A percentile compares a stretch with the other conserved stretches of the same genome.
Evolutionary conservation across 2,329 filamentous ascomycete species (phyloP).

Genomic region (Didymellaceae sp.): DNA sequence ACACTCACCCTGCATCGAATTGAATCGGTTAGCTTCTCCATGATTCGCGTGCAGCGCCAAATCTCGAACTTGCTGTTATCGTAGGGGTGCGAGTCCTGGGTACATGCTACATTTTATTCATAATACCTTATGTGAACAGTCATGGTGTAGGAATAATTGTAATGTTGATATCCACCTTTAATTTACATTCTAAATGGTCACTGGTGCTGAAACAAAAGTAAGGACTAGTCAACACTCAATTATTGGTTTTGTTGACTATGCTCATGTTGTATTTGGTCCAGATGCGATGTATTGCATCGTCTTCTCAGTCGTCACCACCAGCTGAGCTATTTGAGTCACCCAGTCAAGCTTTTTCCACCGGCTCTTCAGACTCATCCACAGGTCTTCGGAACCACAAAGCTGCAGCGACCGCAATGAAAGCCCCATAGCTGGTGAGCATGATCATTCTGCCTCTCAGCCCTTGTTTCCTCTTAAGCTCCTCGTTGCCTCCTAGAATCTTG

Average conservation of each 20-base stretch:
- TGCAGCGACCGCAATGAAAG: constrained; percentile 51
- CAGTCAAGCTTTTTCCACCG: neutral
- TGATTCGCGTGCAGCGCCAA: neutral
- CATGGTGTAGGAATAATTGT: too few relatives aligned
- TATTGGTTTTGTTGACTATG: neutral
- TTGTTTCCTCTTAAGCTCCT: constrained; percentile 56
- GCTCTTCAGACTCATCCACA: constrained; percentile 18
- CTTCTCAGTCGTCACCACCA: too few relatives aligned
- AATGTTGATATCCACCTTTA: too few relatives aligned
- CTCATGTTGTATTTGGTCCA: too few relatives aligned
- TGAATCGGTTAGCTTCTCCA: neutral
- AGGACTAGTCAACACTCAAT: too few relatives aligned
- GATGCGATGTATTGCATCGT: too few relatives aligned
- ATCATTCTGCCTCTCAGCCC: constrained; percentile 56
- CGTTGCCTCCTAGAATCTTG: constrained; percentile 71
- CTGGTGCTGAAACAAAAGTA: too few relatives aligned
- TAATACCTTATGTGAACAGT: too few relatives aligned
- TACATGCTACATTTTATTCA: constrained; percentile 1
- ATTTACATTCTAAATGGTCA: too few relatives aligned
- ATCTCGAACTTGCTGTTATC: too few relatives aligned
- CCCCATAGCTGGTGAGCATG: constrained; percentile 55
- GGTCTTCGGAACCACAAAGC: constrained; percentile 34
- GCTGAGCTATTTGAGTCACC: too few relatives aligned
- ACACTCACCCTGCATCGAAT: constrained; percentile 16
- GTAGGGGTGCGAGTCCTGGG: too few relatives aligned